These are phyloP conservation scores for Syzygium grande DNA, from an alignment of 345 rosid species.

Conservation along the genomic window DNA sequence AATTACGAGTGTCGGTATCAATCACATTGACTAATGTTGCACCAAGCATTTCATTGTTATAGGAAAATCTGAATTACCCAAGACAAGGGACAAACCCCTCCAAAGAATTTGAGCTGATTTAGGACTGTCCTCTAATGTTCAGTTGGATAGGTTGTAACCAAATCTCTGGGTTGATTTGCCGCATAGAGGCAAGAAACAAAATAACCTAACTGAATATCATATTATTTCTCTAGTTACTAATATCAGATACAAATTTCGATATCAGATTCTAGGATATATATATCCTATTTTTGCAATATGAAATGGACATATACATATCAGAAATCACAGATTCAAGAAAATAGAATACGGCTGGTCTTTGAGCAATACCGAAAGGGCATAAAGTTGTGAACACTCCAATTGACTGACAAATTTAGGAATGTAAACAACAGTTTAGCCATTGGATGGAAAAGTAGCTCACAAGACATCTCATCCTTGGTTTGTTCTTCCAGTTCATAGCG, in stretches of 20 bases:
- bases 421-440: not conserved
- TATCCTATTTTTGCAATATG: not conserved
- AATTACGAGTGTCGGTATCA: not conserved
- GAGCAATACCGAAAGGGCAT: not conserved
- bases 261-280: not conserved
- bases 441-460: not conserved
- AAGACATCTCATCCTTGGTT: not conserved
- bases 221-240: not conserved
- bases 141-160: not conserved
- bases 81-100: not conserved
- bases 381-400: not conserved
- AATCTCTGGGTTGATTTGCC: not conserved
- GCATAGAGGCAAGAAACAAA: not conserved
- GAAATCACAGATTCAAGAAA: not conserved
- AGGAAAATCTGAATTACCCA: not conserved
- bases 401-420: not conserved
- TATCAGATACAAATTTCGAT: not conserved
- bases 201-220: not conserved
- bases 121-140: not conserved
- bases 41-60: not conserved
- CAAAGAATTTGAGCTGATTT: not conserved
- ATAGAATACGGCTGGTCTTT: not conserved
- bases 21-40: not conserved
- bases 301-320: not conserved
- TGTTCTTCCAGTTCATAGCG: not conserved